These are phyloP conservation scores for Xylariaceae sp. DNA, from an alignment of 2,329 filamentous ascomycete genomes.

Conservation along the genomic window DNA sequence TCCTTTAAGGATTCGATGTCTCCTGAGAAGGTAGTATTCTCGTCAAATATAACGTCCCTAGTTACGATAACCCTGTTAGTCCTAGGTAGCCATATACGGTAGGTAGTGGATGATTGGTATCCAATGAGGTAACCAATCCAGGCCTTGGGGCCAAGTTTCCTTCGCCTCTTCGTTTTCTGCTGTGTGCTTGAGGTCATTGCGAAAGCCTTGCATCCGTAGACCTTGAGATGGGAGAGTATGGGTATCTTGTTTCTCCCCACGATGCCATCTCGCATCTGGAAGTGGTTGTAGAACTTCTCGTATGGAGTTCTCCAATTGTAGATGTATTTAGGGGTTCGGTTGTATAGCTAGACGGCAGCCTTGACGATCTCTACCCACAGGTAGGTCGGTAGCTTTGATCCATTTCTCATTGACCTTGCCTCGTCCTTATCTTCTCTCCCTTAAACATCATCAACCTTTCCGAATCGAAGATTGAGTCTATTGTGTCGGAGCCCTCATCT, in stretches of 20 bases:
- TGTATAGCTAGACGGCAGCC: neutral
- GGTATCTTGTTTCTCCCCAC: neutral
- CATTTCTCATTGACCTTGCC: neutral
- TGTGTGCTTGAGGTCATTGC: neutral
- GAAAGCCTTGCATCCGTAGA: neutral
- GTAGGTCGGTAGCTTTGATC: neutral
- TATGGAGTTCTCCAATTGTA: neutral
- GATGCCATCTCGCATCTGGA: neutral
- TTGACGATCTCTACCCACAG: neutral
- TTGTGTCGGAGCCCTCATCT: too few relatives aligned
- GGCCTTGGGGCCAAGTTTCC: neutral
- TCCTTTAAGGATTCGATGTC: neutral
- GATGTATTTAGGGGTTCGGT: neutral
- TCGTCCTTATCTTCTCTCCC: too few relatives aligned
- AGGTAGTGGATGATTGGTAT: neutral
- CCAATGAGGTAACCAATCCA: slow-evolving; percentile 1
- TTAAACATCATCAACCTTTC: too few relatives aligned
- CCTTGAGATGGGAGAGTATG: neutral
- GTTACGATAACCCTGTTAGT: neutral
- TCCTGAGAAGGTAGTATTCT: neutral
- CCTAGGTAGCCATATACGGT: neutral
- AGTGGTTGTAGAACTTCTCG: neutral
- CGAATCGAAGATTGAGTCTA: too few relatives aligned
- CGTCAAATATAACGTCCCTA: neutral
- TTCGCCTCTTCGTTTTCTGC: neutral